phyloP scores from a whole-genome alignment of 164 flowering plant species.

The Macadamia tetraphylla region DNA sequence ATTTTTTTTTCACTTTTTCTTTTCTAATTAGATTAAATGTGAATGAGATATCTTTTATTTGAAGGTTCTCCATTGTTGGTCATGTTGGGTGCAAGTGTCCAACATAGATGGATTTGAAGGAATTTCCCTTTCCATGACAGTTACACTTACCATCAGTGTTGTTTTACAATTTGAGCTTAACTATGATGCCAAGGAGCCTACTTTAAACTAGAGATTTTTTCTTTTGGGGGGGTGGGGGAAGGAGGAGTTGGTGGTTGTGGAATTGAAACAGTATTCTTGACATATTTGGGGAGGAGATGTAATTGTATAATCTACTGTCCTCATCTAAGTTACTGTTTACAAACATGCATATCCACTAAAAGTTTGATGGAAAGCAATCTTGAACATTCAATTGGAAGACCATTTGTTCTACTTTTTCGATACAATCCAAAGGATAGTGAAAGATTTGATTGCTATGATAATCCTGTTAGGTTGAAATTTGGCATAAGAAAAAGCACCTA shows the following conservation, averaged over 20 bases:
- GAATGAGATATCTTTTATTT: background rate
- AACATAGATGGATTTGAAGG: background rate
- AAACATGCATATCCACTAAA: background rate
- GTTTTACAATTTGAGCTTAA: background rate
- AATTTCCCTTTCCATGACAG: background rate
- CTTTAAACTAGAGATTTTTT: too few relatives aligned
- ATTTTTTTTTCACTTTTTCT: too few relatives aligned
- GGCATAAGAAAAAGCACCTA: background rate
- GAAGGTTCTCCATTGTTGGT: constrained; percentile 1
- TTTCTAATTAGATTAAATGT: background rate
- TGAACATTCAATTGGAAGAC: too few relatives aligned
- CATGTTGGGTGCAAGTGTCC: background rate
- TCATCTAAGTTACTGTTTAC: background rate
- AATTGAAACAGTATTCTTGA: background rate
- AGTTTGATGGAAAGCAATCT: background rate
- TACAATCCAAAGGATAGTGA: background rate
- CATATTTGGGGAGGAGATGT: background rate
- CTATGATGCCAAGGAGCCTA: background rate
- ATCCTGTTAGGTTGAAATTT: background rate
- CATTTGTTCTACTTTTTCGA: background rate
- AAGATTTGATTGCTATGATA: background rate
- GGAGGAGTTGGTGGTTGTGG: background rate
- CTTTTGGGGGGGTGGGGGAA: too few relatives aligned
- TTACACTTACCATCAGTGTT: too few relatives aligned
- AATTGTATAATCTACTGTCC: background rate